phyloP scores from a whole-genome alignment of 768 basidiomycete genomes.

The Phaeotremella skinneri region DNA sequence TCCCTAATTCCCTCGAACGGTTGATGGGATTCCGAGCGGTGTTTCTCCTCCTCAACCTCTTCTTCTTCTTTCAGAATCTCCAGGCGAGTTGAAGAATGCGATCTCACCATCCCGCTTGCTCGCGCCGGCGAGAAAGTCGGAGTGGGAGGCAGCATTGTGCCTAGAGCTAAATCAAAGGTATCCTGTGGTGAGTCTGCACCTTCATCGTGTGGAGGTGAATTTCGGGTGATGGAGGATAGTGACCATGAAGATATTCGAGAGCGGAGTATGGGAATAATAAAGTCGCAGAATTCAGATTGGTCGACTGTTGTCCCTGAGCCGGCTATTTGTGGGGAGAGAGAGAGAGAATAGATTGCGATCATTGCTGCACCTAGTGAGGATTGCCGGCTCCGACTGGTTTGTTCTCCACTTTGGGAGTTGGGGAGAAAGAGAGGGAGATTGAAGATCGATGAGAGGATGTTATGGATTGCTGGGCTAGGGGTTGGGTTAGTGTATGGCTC shows the following conservation, averaged over 20 bases:
- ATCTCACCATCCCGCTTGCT: background rate
- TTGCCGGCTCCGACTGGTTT: background rate
- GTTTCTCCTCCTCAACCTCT: background rate
- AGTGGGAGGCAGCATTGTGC: background rate
- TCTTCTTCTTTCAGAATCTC: background rate
- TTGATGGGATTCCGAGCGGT: background rate
- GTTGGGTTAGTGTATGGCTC: background rate
- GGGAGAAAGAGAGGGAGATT: background rate
- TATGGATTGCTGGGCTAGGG: background rate
- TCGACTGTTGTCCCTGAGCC: too few relatives aligned
- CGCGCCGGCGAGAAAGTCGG: background rate
- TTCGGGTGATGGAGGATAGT: too few relatives aligned
- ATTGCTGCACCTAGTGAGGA: conserved; percentile 1
- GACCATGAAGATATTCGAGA: too few relatives aligned
- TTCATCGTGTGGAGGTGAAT: too few relatives aligned
- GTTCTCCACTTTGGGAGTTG: background rate
- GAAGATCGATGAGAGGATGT: background rate
- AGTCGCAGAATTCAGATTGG: too few relatives aligned
- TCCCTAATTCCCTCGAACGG: background rate
- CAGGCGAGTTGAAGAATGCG: background rate
- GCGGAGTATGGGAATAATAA: too few relatives aligned
- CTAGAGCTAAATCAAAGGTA: too few relatives aligned
- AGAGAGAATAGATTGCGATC: background rate
- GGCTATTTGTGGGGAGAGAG: background rate
- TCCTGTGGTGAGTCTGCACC: too few relatives aligned